phyloP scores from a whole-genome alignment of 345 rosid genomes.

The Corymbia maculata region DNA sequence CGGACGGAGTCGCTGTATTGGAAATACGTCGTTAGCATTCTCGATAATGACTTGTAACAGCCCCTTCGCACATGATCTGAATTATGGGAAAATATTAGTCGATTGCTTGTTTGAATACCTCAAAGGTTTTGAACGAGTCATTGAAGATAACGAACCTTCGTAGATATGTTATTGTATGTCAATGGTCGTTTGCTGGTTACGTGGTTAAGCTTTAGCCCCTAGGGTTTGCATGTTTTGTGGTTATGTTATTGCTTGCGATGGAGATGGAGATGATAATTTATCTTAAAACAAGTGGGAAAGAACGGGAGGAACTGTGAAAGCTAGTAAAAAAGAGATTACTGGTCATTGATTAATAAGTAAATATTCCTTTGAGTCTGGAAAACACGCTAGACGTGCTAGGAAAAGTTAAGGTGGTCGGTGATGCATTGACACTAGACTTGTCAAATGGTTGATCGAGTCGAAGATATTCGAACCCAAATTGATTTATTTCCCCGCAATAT shows the following conservation, averaged over 20 bases:
- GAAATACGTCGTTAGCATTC: not conserved
- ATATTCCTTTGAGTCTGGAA: not conserved
- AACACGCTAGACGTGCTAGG: not conserved
- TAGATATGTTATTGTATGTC: not conserved
- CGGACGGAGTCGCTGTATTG: not conserved
- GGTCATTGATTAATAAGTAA: not conserved
- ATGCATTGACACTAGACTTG: rapidly evolving
- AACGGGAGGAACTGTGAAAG: rapidly evolving
- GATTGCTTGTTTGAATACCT: not conserved
- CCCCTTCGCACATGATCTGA: not conserved
- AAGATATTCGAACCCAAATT: not conserved
- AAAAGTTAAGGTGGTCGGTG: not conserved
- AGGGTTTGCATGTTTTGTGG: not conserved
- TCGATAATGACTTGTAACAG: not conserved
- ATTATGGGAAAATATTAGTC: not conserved
- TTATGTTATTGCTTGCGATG: not conserved
- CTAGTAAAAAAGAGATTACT: rapidly evolving
- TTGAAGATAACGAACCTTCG: not conserved
- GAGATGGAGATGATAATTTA: not conserved
- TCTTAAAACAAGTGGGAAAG: not conserved
- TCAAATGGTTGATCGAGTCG: rapidly evolving
- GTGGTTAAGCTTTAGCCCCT: not conserved
- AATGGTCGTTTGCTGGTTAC: not conserved
- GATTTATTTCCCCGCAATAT: not conserved
- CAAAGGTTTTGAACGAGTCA: not conserved